Percentiles rank a stretch among this genome's conserved stretches.
These are phyloP conservation scores for Colletotrichum chlorophyti DNA, from an alignment of 2,329 filamentous ascomycete species.

Conservation along the genomic window DNA sequence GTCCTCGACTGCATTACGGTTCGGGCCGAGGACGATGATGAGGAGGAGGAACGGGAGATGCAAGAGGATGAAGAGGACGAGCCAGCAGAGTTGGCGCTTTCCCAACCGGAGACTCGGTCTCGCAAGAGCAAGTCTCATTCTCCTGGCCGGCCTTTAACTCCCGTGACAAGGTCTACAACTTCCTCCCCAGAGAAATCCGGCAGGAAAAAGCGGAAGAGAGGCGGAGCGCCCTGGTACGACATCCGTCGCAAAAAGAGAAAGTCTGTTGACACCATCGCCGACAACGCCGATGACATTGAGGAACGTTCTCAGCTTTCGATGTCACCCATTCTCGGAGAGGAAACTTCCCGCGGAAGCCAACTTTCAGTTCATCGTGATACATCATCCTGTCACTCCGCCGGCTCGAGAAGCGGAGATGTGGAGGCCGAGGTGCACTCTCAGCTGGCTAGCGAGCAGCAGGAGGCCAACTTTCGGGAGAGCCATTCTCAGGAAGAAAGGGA, in stretches of 20 bases:
- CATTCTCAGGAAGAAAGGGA: constrained; percentile 35
- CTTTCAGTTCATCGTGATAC: background rate
- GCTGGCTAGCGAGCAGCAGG: constrained; percentile 46
- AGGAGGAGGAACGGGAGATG: constrained; percentile 29
- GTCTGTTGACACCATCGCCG: background rate
- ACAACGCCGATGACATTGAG: background rate
- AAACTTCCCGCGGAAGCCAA: background rate
- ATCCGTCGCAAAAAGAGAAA: constrained; percentile 35
- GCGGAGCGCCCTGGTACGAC: constrained; percentile 32
- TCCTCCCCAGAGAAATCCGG: constrained; percentile 31
- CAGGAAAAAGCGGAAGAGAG: constrained; percentile 39
- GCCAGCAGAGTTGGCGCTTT: constrained; percentile 20
- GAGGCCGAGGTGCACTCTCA: constrained; percentile 51
- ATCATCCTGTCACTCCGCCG: constrained; percentile 11
- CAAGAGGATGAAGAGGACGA: background rate
- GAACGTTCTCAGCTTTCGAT: background rate
- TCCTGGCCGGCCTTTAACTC: constrained; percentile 19
- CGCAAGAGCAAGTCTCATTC: constrained; percentile 21
- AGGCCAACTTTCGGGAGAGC: constrained; percentile 39
- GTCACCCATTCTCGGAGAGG: constrained; percentile 2
- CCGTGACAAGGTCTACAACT: constrained; percentile 15
- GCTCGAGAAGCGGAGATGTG: constrained; percentile 35
- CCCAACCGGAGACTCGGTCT: constrained; percentile 8
- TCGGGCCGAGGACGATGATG: constrained; percentile 29
- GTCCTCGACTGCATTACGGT: constrained; percentile 42